phyloP scores from a whole-genome alignment of 129 eudicot species.

The Tagetes erecta region DNA sequence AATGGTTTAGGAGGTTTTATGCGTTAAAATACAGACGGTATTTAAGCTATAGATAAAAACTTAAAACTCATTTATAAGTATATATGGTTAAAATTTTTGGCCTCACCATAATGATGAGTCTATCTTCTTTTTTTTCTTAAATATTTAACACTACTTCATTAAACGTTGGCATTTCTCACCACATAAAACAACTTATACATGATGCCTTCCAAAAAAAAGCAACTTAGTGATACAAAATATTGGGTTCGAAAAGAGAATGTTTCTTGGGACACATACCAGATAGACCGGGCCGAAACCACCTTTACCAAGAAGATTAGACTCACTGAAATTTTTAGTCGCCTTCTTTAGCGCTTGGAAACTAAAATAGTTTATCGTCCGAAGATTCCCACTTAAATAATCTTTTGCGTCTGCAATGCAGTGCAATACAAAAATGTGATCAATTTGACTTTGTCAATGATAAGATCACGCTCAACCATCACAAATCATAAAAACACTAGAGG shows the following conservation, averaged over 20 bases:
- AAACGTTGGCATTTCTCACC: background rate
- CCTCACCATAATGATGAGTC: background rate
- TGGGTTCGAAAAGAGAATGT: background rate
- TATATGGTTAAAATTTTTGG: background rate
- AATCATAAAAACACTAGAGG: background rate
- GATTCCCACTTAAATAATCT: slow-evolving; percentile 50
- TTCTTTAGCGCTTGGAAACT: slow-evolving; percentile 53
- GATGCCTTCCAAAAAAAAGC: too few species aligned
- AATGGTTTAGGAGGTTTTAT: background rate
- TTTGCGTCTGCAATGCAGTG: slow-evolving; percentile 48
- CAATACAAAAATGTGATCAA: slow-evolving; percentile 14
- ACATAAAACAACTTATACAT: slow-evolving; percentile 2
- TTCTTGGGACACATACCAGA: slow-evolving; percentile 33
- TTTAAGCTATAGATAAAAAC: background rate
- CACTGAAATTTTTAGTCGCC: slow-evolving; percentile 46
- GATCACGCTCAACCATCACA: slow-evolving; percentile 14
- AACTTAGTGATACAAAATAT: background rate
- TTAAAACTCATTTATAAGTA: background rate
- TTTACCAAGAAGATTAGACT: slow-evolving; percentile 45
- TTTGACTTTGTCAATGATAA: background rate
- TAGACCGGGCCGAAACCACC: slow-evolving; percentile 77
- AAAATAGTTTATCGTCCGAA: slow-evolving; percentile 57
- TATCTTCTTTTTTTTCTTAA: background rate
- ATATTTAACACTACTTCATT: background rate
- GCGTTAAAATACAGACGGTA: background rate